These are phyloP conservation scores for Penicillium lagena DNA, from an alignment of 495 filamentous ascomycete species.

Conservation along the genomic window DNA sequence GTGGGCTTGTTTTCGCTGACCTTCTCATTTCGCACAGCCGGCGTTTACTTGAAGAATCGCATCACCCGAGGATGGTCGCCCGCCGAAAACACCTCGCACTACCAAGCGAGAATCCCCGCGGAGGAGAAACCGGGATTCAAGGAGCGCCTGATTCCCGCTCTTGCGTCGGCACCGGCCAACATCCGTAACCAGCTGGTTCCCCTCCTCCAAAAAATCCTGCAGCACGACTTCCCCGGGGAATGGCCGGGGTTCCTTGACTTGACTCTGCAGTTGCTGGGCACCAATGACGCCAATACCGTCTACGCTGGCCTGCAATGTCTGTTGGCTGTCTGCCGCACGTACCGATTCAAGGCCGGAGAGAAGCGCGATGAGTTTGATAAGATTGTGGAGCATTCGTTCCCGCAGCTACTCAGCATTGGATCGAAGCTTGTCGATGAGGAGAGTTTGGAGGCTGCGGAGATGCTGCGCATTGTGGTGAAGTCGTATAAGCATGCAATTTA, in stretches of 20 bases:
- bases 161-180: slow-evolving; percentile 70
- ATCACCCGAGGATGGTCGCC: slow-evolving; percentile 84
- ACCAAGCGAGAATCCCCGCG: slow-evolving; percentile 65
- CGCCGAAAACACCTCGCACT: slow-evolving; percentile 58
- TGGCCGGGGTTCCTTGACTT: slow-evolving; percentile 93
- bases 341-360: slow-evolving; percentile 83
- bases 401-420: slow-evolving; percentile 81
- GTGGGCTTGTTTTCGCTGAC: slow-evolving; percentile 9
- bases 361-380: slow-evolving; percentile 84
- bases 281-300: slow-evolving; percentile 76
- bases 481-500: slow-evolving; percentile 96
- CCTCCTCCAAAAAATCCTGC: slow-evolving; percentile 89
- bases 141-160: slow-evolving; percentile 77
- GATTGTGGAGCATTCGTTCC: slow-evolving; percentile 87
- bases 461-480: slow-evolving; percentile 91
- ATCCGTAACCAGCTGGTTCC: slow-evolving; percentile 89
- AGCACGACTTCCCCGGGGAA: slow-evolving; percentile 87
- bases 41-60: slow-evolving; percentile 96
- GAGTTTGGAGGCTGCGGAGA: slow-evolving; percentile 90
- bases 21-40: slow-evolving; percentile 53
- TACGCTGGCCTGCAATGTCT: slow-evolving; percentile 92
- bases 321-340: slow-evolving; percentile 86
- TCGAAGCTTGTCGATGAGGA: slow-evolving; percentile 82
- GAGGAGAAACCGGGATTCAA: slow-evolving; percentile 84
- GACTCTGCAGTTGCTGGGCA: slow-evolving; percentile 77